Evolutionary conservation across 805 yeast genomes (phyloP), one percentile per base, ranked within the genome.

Genomic region (Candida ascalaphidarum): DNA sequence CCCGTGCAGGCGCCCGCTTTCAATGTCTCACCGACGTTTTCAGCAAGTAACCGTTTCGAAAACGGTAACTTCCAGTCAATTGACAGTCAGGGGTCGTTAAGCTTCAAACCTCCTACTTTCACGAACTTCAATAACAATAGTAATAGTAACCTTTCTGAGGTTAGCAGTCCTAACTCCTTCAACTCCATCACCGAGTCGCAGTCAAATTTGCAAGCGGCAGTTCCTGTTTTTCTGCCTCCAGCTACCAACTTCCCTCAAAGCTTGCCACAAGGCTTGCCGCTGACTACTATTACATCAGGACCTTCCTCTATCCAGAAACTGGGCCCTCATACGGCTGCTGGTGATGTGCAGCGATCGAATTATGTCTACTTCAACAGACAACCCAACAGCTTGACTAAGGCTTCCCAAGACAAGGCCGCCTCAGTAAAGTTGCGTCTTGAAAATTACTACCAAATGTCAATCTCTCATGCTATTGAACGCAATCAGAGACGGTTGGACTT

Each of bases 381-480:
- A 43, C 95, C 96, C 1, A 86, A 81, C 38, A 58, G 70, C 43
- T 66, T 85, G 43, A 70, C 81, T n/a, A 77, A 80, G 40, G 46
- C 67, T 5, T 68, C 92, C 0, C 94, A 81, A 43, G 95, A 86
- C 43, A 77, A 75, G 42, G 85, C 95, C 0, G 77, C 94, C 0
- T 83, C 89, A 2, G 76, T 83, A 24, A 85, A 84, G 52, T 64
- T 86, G 35, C 77, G 78, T 40, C 61, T 86, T 27, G 95, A 86
- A 49, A 84, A 84, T 47, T 83, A 74, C 49, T 86, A 85, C 56
- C 84, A 84, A 39, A 74, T 82, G 51, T 76, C 88, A 11, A 94
- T 88, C 17, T 72, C 74, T 30, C 94, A 86, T 51, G 97, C 98
- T 0, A 86, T 92, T 36, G 98, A 92, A 54, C 68, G 98, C 40